Conservation (phyloP, 2,329 filamentous ascomycete species). For the Penicillium polonicum region DNA sequence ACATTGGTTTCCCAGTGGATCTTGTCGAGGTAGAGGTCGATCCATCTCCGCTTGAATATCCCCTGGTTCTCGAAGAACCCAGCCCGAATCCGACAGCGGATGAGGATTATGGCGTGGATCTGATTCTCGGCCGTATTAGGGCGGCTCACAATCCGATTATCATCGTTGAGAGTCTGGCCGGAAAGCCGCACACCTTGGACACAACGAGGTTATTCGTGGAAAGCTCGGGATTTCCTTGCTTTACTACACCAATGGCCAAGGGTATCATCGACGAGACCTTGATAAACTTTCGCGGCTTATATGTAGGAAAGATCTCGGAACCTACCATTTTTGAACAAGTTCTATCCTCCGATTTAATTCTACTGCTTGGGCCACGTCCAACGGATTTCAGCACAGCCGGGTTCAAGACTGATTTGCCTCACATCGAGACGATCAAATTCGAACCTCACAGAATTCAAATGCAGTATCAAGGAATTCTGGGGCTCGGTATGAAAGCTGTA, state of each 20-base stretch:
- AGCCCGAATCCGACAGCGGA: conserved; percentile 52
- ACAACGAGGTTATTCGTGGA: conserved; percentile 69
- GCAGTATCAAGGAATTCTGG: conserved; percentile 70
- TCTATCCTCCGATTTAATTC: conserved; percentile 31
- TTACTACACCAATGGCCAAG: conserved; percentile 86
- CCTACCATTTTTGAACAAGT: conserved; percentile 38
- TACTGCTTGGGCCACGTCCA: conserved; percentile 35
- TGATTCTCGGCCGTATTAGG: conserved; percentile 68
- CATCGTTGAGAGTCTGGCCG: conserved; percentile 74
- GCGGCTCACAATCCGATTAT: conserved; percentile 70
- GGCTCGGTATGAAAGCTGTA: conserved; percentile 72
- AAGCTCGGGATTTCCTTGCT: conserved; percentile 71
- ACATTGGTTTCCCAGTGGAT: conserved; percentile 76
- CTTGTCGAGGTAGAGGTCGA: conserved; percentile 73
- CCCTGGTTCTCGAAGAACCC: conserved; percentile 59
- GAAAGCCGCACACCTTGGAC: conserved; percentile 67
- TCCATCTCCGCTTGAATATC: conserved; percentile 63
- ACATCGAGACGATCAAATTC: conserved; percentile 71
- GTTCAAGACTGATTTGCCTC: conserved; percentile 74
- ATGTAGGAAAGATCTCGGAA: conserved; percentile 69
- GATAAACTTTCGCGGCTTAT: conserved; percentile 72
- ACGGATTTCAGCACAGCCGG: conserved; percentile 53
- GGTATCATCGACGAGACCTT: conserved; percentile 72
- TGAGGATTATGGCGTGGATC: conserved; percentile 66
- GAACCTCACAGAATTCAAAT: conserved; percentile 70